Evolutionary conservation across 805 yeast genomes (phyloP).

Genomic region (Ogataea glucozyma): DNA sequence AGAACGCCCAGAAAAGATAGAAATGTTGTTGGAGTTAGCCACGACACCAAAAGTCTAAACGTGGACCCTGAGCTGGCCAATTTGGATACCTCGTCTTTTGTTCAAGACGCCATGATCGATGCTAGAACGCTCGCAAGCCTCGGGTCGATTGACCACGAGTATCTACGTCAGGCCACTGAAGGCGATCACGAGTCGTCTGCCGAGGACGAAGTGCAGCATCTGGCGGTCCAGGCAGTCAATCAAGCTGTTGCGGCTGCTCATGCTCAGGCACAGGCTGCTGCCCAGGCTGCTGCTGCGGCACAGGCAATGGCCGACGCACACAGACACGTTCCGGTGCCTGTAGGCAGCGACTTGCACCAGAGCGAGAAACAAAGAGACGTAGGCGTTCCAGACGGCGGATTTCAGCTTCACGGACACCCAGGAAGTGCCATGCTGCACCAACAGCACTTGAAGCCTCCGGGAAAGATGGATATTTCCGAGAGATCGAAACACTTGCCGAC

Average conservation of each 20-base stretch:
- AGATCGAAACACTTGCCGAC: conserved; percentile 14
- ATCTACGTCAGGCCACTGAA: conserved; percentile 31
- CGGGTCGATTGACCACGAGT: conserved; percentile 35
- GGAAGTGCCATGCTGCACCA: not conserved
- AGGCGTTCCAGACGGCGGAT: not conserved
- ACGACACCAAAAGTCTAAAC: conserved; percentile 31
- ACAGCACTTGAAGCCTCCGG: not conserved
- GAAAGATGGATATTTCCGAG: not conserved
- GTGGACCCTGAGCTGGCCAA: conserved; percentile 63
- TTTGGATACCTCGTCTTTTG: conserved; percentile 48
- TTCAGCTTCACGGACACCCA: conserved; percentile 1
- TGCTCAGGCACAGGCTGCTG: conserved; percentile 26
- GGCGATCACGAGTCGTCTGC: conserved; percentile 23
- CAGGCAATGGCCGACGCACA: conserved; percentile 28
- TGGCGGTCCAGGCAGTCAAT: conserved; percentile 35
- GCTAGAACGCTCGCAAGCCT: conserved; percentile 61
- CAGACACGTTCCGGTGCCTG: no score
- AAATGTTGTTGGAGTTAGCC: not conserved
- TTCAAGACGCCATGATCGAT: conserved; percentile 69
- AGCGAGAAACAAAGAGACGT: conserved; percentile 1
- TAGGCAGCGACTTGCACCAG: conserved; percentile 2
- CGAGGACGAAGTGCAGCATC: conserved; percentile 32
- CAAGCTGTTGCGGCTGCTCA: conserved; percentile 27
- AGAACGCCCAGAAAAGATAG: conserved; percentile 14
- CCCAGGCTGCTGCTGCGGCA: conserved; percentile 25